phyloP scores from a whole-genome alignment of 139 green algal genomes.

The Mesotaenium endlicherianum region DNA sequence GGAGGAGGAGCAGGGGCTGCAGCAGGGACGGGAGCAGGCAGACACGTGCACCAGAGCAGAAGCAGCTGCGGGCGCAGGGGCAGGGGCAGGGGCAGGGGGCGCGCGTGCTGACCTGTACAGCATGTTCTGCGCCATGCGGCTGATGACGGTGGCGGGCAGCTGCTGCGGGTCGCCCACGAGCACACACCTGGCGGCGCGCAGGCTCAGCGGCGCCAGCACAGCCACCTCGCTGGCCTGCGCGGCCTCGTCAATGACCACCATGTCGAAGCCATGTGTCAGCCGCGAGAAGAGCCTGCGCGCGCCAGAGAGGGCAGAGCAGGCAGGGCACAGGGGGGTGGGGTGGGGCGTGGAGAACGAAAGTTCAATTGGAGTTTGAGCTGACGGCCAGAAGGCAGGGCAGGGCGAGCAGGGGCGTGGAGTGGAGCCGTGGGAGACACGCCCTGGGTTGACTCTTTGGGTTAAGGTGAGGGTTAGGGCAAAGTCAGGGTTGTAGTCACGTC shows the following conservation, averaged over 20 bases:
- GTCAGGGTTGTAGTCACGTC: no score
- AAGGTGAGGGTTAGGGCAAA: no score
- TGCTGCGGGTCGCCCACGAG: conserved; percentile 56
- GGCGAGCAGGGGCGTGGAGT: no score
- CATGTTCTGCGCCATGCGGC: neutral
- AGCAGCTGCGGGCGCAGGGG: neutral
- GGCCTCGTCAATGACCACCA: conserved; percentile 93
- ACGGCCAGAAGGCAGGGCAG: no score
- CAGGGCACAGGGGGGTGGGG: no score
- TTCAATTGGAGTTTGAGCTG: no score
- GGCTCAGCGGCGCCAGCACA: conserved; percentile 77
- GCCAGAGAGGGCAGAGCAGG: neutral
- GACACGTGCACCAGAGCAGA: neutral
- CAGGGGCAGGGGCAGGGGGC: neutral
- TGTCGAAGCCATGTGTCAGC: conserved; percentile 49
- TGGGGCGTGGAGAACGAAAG: no score
- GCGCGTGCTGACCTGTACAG: conserved; percentile 32
- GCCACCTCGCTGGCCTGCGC: conserved; percentile 79
- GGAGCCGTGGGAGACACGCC: no score
- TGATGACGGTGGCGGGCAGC: conserved; percentile 64
- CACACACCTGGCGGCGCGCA: conserved; percentile 62
- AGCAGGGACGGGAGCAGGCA: neutral
- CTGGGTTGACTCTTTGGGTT: no score
- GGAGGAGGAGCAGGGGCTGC: neutral
- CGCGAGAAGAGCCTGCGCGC: conserved; percentile 54